Conservation (phyloP, 371 early-diverging fungal species). For the Mucor velutinosus region DNA sequence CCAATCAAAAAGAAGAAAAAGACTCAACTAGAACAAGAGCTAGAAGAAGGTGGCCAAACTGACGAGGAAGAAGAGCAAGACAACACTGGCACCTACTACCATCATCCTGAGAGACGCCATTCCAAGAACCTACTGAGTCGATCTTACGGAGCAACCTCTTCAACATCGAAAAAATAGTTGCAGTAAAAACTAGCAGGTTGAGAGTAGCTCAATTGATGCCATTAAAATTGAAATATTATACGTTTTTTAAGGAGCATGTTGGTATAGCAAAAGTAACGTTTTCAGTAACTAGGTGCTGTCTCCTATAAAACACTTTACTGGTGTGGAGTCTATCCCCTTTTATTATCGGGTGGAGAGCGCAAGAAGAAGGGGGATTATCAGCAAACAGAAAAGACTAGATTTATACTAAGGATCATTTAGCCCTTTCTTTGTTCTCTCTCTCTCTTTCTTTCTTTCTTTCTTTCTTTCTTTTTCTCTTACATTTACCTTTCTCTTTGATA, state of each 20-base stretch:
- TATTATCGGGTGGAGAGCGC: not conserved
- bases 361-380: not conserved
- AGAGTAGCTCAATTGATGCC: conserved; percentile 13
- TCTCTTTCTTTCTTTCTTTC: conserved; percentile 2
- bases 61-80: conserved; percentile 40
- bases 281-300: not conserved
- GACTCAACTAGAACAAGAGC: not conserved
- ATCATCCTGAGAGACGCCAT: conserved; percentile 56
- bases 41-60: conserved; percentile 32
- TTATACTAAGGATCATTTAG: not conserved
- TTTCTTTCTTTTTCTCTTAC: conserved; percentile 5
- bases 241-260: not conserved
- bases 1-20: conserved; percentile 14
- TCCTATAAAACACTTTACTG: not conserved
- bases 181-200: not conserved
- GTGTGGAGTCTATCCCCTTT: not conserved
- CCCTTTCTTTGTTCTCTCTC: conserved; percentile 3
- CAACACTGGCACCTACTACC: conserved; percentile 50
- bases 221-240: conserved; percentile 8
- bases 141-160: conserved; percentile 26
- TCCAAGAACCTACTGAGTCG: conserved; percentile 31
- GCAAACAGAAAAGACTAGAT: not conserved
- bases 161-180: not conserved
- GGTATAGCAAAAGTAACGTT: not conserved
- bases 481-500: not conserved